Base-by-base conservation (phyloP, 208 protist genomes). In the Leishmania gerbilli region DNA sequence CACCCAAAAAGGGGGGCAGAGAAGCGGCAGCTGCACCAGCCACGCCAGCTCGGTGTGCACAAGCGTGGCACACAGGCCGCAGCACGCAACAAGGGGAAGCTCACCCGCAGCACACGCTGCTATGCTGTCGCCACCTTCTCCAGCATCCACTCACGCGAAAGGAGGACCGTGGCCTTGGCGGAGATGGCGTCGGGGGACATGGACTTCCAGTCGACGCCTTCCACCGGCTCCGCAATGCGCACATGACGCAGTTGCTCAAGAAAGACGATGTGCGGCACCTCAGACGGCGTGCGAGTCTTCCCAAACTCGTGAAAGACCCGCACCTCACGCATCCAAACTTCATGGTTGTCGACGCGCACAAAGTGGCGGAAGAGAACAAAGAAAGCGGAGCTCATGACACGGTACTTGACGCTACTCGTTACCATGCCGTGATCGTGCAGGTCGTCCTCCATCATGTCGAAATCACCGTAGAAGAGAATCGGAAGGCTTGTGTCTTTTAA, bases 401-500 rank as follows among this genome's bases (percentile, higher is more conserved):
- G 91, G 51, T 93, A 87, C 81, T 93, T 92, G 45, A 97, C 80
- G 49, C 87, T 91, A 83, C 90, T 88, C 56, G 24, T 74, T 24
- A 93, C 84, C 68, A 95, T 80, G 53, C 94, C 94, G 76, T 90
- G 79, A 71, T 97, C 94, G 79, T 96, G 94, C 19, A 97, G 64
- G 79, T 97, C 94, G 81, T 97, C 94, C 81, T 97, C 92, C 78
- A 96, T 88, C 21, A 95, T 80, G 49, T 94, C 88, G 75, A 97
- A 92, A 40, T 84, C 86, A 45, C 90, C 88, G 80, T 91, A 95
- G 68, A 95, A 90, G 31, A 91, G 74, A 80, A 97, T 96, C 0
- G 89, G 90, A 7, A 95, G 77, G 5, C 77, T 87, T 49, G 82
- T 75, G 68, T 96, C 87, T 71, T 88, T 84, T 65, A 97, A 85